These are phyloP conservation scores for Aureobasidium sp. DNA, from an alignment of 2,329 filamentous ascomycete species.

Conservation along the genomic window DNA sequence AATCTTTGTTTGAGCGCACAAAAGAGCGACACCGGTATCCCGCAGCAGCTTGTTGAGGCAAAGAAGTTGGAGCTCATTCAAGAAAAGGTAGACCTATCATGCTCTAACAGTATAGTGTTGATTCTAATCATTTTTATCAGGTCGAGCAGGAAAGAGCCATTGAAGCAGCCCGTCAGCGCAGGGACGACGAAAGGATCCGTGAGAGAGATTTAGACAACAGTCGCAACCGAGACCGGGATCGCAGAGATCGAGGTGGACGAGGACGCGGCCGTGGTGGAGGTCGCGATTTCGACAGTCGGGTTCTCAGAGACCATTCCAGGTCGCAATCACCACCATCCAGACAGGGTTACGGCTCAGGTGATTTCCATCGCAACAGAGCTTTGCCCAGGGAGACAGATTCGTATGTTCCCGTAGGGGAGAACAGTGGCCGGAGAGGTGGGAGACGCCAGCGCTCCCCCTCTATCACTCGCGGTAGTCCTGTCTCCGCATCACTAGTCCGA, in stretches of 20 bases:
- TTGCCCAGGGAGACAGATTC: constrained; percentile 46
- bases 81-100: constrained; percentile 64
- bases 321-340: constrained; percentile 47
- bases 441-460: constrained; percentile 17
- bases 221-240: constrained; percentile 58
- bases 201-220: constrained; percentile 63
- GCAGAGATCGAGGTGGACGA: constrained; percentile 30
- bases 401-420: constrained; percentile 45
- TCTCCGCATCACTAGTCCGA: constrained; percentile 14
- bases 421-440: constrained; percentile 10
- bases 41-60: constrained; percentile 86
- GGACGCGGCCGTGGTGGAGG: constrained; percentile 40
- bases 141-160: constrained; percentile 75
- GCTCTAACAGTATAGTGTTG: background rate
- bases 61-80: constrained; percentile 94
- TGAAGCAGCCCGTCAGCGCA: constrained; percentile 62
- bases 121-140: constrained; percentile 36
- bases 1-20: constrained; percentile 85
- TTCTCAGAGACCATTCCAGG: constrained; percentile 29
- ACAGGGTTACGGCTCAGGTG: constrained; percentile 39
- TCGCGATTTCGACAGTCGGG: constrained; percentile 41
- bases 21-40: constrained; percentile 77
- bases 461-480: background rate
- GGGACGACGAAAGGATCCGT: constrained; percentile 62
- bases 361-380: constrained; percentile 34